Base-by-base conservation (phyloP, 495 filamentous ascomycete species). In the Trichoderma orchidacearum region DNA sequence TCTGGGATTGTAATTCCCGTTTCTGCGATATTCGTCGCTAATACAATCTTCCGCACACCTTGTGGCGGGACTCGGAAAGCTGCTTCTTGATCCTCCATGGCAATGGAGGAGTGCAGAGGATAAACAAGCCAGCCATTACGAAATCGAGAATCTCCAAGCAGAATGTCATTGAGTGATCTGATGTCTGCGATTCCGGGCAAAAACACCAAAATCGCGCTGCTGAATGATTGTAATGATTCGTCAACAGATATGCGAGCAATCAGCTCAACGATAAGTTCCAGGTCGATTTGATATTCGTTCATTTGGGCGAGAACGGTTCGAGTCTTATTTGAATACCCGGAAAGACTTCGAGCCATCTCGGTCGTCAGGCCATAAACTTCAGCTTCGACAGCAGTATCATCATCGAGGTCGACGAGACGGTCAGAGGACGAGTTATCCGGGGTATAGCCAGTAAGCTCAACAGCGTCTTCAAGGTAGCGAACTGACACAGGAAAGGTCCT, bases 1-100 rank as follows among this genome's bases (percentile, higher is more conserved):
- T 96, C 92, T 1, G 92, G 92, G 61, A 97, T 97, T 0, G 92
- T 97, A 62, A 97, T 95, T 70, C 90, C 91, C 0, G 92, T 97
- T 64, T 97, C 92, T 23, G 92, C 92, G 63, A 97, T 96, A 64
- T 97, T 97, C 8, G 92, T 98, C 5, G 92, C 89, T 48, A 96
- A 79, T 3, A 96, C 90, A 58, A 96, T 93, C 71, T 96, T 97
- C 56, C 90, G 77, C 36, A 80, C 76, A 6, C 89, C 92, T 15
- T 76, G 75, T 1, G 89, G 90, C 8, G 93, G 92, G 3, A 95
- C 72, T 1, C 85, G 72, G 64, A 98, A 96, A 1, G 91, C 93
- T 45, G 83, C 81, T 68, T 96, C 91, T 70, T 96, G 93, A 25
- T 96, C 91, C 62, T 96, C 93, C 55, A 84, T 95, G n/a, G 92